phyloP scores from a whole-genome alignment of 2,329 filamentous ascomycete species.

The Acrocalymma vagum region DNA sequence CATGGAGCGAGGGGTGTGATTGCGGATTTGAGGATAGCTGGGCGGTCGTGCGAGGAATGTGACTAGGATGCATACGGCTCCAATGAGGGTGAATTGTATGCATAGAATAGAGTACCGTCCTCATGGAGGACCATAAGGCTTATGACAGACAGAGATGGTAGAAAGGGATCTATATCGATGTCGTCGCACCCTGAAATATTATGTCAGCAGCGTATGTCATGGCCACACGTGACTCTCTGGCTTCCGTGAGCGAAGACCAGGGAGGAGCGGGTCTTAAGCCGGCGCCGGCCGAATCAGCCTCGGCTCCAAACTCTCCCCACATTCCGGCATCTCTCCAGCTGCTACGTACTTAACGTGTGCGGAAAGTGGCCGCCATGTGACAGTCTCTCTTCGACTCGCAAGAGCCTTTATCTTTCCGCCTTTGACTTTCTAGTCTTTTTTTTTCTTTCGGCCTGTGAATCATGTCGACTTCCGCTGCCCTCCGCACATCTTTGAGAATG shows the following conservation, averaged over 20 bases:
- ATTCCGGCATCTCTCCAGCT: slow-evolving; percentile 28
- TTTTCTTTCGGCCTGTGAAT: slow-evolving; percentile 6
- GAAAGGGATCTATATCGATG: too few relatives aligned
- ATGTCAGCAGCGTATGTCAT: too few relatives aligned
- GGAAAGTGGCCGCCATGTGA: slow-evolving; percentile 42
- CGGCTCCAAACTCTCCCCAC: slow-evolving; percentile 35
- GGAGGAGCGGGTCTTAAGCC: slow-evolving; percentile 27
- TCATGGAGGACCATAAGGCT: too few relatives aligned
- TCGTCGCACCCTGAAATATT: too few relatives aligned
- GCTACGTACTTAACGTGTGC: slow-evolving; percentile 24
- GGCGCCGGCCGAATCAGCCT: slow-evolving; percentile 36
- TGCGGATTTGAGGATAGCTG: slow-evolving; percentile 8
- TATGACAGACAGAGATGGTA: too few relatives aligned
- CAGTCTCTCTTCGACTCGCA: slow-evolving; percentile 27
- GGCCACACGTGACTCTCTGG: too few relatives aligned
- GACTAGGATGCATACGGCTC: too few relatives aligned
- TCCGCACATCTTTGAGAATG: slow-evolving; percentile 44
- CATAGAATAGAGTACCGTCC: too few relatives aligned
- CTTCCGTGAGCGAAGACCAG: too few relatives aligned
- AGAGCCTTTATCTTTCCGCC: slow-evolving; percentile 25
- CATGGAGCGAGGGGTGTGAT: too few relatives aligned
- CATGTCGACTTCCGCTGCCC: slow-evolving; percentile 42
- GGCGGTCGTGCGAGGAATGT: slow-evolving; percentile 7
- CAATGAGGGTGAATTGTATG: too few relatives aligned
- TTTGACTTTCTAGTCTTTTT: slow-evolving; percentile 1